Conservation (phyloP, 2,329 filamentous ascomycete genomes). For the Verticillium dahliae region DNA sequence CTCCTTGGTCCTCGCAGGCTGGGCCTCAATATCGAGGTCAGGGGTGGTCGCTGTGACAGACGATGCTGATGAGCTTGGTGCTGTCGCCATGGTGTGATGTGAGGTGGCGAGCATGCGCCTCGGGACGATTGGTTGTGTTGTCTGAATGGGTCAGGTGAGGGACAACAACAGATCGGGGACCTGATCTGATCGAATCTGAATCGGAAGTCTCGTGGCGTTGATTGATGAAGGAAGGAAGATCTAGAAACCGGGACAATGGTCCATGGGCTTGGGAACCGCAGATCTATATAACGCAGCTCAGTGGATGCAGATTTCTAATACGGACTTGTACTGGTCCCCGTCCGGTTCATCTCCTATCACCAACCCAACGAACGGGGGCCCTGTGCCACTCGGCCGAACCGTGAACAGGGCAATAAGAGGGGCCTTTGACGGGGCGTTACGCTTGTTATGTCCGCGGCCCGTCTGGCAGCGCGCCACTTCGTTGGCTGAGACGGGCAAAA, state of each 20-base stretch:
- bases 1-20: conserved; percentile 22
- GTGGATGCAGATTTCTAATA: conserved; percentile 1
- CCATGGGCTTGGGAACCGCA: neutral
- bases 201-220: neutral
- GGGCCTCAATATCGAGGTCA: conserved; percentile 35
- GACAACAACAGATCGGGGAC: neutral
- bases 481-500: neutral
- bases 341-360: neutral
- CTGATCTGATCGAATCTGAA: neutral
- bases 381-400: neutral
- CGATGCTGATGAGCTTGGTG: conserved; percentile 18
- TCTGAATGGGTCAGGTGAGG: neutral
- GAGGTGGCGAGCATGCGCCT: neutral
- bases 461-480: neutral
- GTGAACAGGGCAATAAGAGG: neutral
- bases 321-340: neutral
- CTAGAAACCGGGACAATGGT: neutral
- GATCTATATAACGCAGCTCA: neutral
- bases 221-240: neutral
- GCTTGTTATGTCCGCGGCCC: neutral
- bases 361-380: neutral
- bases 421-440: neutral
- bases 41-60: conserved; percentile 21
- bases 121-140: neutral
- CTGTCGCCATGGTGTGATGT: conserved; percentile 7